Conservation (phyloP, 1,284 basidiomycete genomes). For the Microbotryum intermedium region DNA sequence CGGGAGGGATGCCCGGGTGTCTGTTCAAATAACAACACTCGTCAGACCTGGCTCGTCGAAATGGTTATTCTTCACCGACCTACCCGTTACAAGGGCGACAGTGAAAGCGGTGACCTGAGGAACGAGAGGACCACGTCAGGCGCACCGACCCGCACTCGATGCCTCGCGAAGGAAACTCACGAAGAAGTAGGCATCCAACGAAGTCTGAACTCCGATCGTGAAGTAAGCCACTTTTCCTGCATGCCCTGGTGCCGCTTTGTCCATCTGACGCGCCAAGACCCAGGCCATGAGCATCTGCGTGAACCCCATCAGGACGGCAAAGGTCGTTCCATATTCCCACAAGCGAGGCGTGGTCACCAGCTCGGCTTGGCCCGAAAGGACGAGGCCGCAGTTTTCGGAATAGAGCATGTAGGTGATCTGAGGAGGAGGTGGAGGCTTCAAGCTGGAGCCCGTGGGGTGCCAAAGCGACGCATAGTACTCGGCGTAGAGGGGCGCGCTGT, state of each 20-base stretch:
- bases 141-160: not conserved
- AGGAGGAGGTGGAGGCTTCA: slow-evolving; percentile 27
- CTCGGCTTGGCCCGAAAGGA: slow-evolving; percentile 26
- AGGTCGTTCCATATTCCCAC: slow-evolving; percentile 33
- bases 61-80: not conserved
- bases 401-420: slow-evolving; percentile 31
- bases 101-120: slow-evolving; percentile 26
- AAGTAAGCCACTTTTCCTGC: slow-evolving; percentile 32
- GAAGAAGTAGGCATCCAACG: slow-evolving; percentile 36
- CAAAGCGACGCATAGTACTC: slow-evolving; percentile 34
- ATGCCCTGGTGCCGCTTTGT: slow-evolving; percentile 14
- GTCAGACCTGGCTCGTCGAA: not conserved
- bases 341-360: slow-evolving; percentile 28
- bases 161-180: slow-evolving; percentile 12
- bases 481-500: slow-evolving; percentile 22
- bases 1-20: slow-evolving; percentile 29
- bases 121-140: not conserved
- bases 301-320: slow-evolving; percentile 32
- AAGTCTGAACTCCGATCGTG: slow-evolving; percentile 33
- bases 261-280: slow-evolving; percentile 38
- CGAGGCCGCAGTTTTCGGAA: slow-evolving; percentile 36
- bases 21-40: not conserved
- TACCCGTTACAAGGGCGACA: slow-evolving; percentile 27
- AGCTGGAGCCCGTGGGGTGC: slow-evolving; percentile 32
- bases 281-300: slow-evolving; percentile 31